phyloP scores from a whole-genome alignment of 768 basidiomycete species.

The Xerocomellus amylosporus region DNA sequence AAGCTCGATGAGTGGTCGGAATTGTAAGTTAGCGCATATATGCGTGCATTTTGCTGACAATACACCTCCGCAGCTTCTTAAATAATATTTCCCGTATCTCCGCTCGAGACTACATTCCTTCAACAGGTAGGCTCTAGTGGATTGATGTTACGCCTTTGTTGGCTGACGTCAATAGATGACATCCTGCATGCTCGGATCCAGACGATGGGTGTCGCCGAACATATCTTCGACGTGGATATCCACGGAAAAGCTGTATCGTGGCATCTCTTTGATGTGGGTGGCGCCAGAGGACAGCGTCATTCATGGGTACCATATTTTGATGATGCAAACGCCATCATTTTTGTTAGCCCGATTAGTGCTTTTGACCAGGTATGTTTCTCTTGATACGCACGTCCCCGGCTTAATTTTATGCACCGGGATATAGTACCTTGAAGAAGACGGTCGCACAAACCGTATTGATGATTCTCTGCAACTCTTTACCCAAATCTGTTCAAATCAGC shows the following conservation, averaged over 20 bases:
- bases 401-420: background rate
- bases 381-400: background rate
- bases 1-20: conserved; percentile 87
- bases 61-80: conserved; percentile 55
- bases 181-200: conserved; percentile 88
- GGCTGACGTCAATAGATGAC: conserved; percentile 53
- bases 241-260: conserved; percentile 75
- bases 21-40: conserved; percentile 57
- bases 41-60: conserved; percentile 11
- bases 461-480: conserved; percentile 88
- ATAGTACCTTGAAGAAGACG: conserved; percentile 86
- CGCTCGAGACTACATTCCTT: conserved; percentile 65
- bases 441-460: conserved; percentile 79
- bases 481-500: conserved; percentile 76
- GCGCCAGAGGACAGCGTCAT: conserved; percentile 69
- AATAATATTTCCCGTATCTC: conserved; percentile 71
- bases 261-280: conserved; percentile 73
- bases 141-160: conserved; percentile 27
- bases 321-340: conserved; percentile 77
- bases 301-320: conserved; percentile 69
- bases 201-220: conserved; percentile 86
- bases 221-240: conserved; percentile 77
- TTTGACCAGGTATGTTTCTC: conserved; percentile 60
- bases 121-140: conserved; percentile 51
- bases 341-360: conserved; percentile 75